Base-by-base conservation (phyloP, 257 asterid species). In the Gentiana macrophylla region DNA sequence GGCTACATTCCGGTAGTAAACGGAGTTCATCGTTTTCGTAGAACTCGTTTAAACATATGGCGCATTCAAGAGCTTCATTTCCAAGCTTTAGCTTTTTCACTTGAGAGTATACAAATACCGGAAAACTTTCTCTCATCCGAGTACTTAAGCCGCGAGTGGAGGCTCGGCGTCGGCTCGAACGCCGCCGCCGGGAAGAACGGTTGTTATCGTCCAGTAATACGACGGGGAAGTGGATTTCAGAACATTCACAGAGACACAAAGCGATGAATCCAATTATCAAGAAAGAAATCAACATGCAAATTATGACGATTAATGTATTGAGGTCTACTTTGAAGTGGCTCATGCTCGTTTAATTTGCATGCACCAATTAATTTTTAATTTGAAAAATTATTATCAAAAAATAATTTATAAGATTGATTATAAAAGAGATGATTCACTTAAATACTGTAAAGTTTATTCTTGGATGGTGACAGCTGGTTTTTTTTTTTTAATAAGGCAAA, bases 11-110 rank as follows among this genome's bases (percentile, higher is more conserved):
- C 0, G 81, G 81, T 2, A 76, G 71, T 32, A 76, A 61, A 37
- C 81, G 72, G 47, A 76, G 75, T 32, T 57, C 55, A 53, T 68
- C 78, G 6, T 49, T 61, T 38, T 68, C 75, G 48, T 59, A 65
- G 32, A 76, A 76, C 57, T 76, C 81, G 43, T 55, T 75, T 11
- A 76, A 58, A 65, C 81, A 76, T 33, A 76, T 67, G 0, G 78
- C 78, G 51, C 81, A 76, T 56, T 71, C 81, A 8, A 76, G 66
- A 1, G 33, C 65, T 1, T 35, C 66, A 24, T 62, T 68, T 1
- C 75, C 73, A 8, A 71, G 13, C 58, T 69, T 71, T 32, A 61
- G 66, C 35, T 57, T 68, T 48, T 65, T 72, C 11, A 76, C 75
- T 12, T 76, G 73, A 1, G 78, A 68, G 47, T 76, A 76, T 34